phyloP scores from a whole-genome alignment of 2,329 filamentous ascomycete genomes.

The Pseudocercospora ulei region DNA sequence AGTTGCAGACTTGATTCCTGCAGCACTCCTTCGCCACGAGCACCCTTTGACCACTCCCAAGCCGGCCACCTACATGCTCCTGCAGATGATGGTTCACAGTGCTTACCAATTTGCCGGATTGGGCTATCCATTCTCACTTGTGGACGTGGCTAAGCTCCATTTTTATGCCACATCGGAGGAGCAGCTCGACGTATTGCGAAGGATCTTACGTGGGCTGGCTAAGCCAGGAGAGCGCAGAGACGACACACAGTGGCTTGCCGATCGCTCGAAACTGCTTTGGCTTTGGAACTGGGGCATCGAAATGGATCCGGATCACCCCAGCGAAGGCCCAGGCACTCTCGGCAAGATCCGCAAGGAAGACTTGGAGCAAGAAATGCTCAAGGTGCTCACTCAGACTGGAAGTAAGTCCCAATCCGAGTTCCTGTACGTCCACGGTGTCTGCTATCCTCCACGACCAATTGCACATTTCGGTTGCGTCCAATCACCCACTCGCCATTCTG shows the following conservation, averaged over 20 bases:
- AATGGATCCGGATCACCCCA: constrained; percentile 32
- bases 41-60: constrained; percentile 58
- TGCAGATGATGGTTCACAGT: constrained; percentile 53
- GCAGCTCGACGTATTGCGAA: constrained; percentile 52
- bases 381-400: constrained; percentile 48
- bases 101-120: constrained; percentile 39
- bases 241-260: constrained; percentile 54
- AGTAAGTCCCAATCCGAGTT: constrained; percentile 27
- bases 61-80: constrained; percentile 47
- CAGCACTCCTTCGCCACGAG: constrained; percentile 47
- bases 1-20: constrained; percentile 34
- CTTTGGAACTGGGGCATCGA: constrained; percentile 60
- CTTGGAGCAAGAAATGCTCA: constrained; percentile 63
- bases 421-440: background rate
- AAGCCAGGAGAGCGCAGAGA: constrained; percentile 43
- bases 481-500: constrained; percentile 18
- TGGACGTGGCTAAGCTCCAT: constrained; percentile 48
- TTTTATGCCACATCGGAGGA: constrained; percentile 56
- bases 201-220: constrained; percentile 49
- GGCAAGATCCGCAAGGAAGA: constrained; percentile 52
- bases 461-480: background rate
- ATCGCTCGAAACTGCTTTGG: constrained; percentile 60
- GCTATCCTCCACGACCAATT: background rate
- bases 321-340: constrained; percentile 43
- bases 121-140: constrained; percentile 37